These are phyloP conservation scores for Zasmidium angulare DNA, from an alignment of 2,329 filamentous ascomycete genomes.

Conservation along the genomic window DNA sequence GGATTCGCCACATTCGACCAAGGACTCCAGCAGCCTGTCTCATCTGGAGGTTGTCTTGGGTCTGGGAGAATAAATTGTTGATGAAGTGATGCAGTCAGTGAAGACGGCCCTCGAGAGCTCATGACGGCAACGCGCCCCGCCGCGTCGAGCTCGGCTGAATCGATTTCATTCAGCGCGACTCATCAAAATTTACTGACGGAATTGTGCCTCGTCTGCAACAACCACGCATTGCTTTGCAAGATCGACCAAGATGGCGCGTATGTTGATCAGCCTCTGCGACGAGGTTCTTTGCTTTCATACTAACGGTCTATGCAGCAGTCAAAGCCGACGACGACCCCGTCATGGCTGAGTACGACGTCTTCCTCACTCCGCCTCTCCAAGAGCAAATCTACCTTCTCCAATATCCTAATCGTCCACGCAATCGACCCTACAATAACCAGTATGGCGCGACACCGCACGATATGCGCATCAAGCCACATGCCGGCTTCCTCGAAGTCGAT, in stretches of 20 bases:
- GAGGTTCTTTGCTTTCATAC: constrained; percentile 7
- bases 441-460: constrained; percentile 62
- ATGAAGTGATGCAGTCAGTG: not conserved
- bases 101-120: not conserved
- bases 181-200: constrained; percentile 7
- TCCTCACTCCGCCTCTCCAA: constrained; percentile 69
- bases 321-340: constrained; percentile 47
- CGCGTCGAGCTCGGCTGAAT: not conserved
- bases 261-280: constrained; percentile 15
- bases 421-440: constrained; percentile 61
- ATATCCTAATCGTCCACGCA: constrained; percentile 74
- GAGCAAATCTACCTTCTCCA: constrained; percentile 71
- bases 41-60: not conserved
- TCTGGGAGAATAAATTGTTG: not conserved
- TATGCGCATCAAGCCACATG: constrained; percentile 76
- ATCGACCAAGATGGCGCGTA: constrained; percentile 24
- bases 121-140: constrained; percentile 1
- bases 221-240: not conserved
- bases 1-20: not conserved
- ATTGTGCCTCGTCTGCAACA: not conserved
- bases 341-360: constrained; percentile 71
- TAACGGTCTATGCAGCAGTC: constrained; percentile 15
- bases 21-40: not conserved
- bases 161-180: not conserved
- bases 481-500: constrained; percentile 88